Conservation (phyloP, 140 eudicot genomes). For the Flaveria floridana region DNA sequence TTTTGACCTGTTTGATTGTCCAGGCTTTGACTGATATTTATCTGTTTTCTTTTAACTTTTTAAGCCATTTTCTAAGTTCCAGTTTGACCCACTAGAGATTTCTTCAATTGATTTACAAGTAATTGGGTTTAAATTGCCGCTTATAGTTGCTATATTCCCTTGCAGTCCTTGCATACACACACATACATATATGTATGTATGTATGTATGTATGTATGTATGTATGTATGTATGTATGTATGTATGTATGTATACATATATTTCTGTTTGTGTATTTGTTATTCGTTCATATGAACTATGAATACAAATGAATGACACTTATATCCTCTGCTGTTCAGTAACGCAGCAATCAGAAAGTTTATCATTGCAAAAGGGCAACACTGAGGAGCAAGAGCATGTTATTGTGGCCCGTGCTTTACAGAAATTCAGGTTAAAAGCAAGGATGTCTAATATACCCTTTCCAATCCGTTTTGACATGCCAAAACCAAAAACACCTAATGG, state of each 20-base stretch:
- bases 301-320: neutral
- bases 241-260: too few relatives aligned
- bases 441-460: conserved; percentile 54
- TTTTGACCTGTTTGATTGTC: neutral
- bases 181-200: too few relatives aligned
- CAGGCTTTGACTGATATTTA: neutral
- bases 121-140: neutral
- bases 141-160: too few relatives aligned
- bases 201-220: too few relatives aligned
- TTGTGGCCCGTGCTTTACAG: conserved; percentile 77
- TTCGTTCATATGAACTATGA: too few relatives aligned
- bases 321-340: conserved; percentile 48
- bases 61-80: neutral
- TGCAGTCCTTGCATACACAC: too few relatives aligned
- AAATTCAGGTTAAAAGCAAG: conserved; percentile 63
- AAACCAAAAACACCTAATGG: conserved; percentile 51
- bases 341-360: conserved; percentile 59
- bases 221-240: too few relatives aligned
- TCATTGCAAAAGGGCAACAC: conserved; percentile 47
- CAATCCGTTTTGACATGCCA: conserved; percentile 64
- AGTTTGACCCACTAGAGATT: neutral
- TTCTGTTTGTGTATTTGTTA: too few relatives aligned
- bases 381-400: conserved; percentile 90
- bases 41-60: neutral
- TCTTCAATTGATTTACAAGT: neutral